Base-by-base conservation (phyloP, 352 stramenopile species). In the Blastocystis sp. region DNA sequence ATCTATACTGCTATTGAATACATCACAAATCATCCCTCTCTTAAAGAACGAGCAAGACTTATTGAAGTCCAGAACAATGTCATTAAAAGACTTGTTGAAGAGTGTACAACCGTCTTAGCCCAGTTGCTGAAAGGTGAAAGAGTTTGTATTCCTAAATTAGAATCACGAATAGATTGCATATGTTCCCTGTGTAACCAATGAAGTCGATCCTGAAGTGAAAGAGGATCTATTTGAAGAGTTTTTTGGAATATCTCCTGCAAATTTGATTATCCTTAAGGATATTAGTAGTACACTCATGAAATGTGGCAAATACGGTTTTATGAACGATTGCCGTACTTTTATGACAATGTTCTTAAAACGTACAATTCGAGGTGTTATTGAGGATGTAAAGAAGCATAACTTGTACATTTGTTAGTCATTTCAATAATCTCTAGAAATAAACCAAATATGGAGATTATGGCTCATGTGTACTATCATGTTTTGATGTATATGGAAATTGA, bases 401-500 rank as follows among this genome's bases (percentile, higher is more conserved):
- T n/a, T 51, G 71, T 83, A 2, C 19, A 14, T 5, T 54, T 65
- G 0, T 3, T 0, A 14, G 11, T 24, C 0, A 21, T 16, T 61
- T 35, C 49, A 9, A 32, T 69, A 9, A 69, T 29, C 6, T 3
- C 2, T 66, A 83, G 71, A 2, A 65, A 66, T 12, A 65, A 59
- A 35, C 49, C 71, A 4, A 14, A 19, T 11, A 83, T 83, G 51
- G 71, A 83, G 54, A 83, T 83, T 27, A 59, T 66, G 24, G 71
- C 49, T 7, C 39, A 67, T 24, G 49, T 83, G 43, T 83, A 83
- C 35, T 27, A 65, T 46, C 11, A 49, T 14, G 51, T 66, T 42
- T 32, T 83, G 7, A 57, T 43, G n/a, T 83, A 83, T 32, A 37
- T 83, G 19, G 46, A 83, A n/a, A 83, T 83, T 21, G 71, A 83